Evolutionary conservation across 176 grass and related monocot genomes (phyloP).

Genomic region (Poa pratensis): DNA sequence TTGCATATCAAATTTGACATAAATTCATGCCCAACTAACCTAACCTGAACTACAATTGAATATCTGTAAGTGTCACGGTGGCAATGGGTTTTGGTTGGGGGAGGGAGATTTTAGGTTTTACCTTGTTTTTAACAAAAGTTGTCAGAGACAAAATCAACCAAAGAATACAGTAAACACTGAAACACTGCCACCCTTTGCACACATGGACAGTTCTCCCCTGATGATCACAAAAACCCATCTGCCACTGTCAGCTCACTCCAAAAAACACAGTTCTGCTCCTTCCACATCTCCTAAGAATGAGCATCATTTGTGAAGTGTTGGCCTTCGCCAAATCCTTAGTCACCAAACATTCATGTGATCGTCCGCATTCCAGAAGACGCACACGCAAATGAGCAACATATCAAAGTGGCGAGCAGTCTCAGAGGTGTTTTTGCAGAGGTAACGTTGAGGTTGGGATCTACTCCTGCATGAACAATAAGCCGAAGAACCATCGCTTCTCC

Average conservation of each 20-base stretch:
- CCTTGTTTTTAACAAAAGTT: not conserved
- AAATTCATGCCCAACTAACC: constrained; percentile 6
- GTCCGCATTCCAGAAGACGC: not conserved
- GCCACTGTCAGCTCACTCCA: not conserved
- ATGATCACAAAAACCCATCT: not conserved
- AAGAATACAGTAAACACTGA: not conserved
- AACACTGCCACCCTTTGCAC: constrained; percentile 6
- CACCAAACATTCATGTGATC: not conserved
- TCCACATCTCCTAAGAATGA: not conserved
- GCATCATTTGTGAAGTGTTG: not conserved
- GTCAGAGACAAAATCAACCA: not conserved
- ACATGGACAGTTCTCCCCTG: not conserved
- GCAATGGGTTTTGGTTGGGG: not conserved
- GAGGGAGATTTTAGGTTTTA: not conserved
- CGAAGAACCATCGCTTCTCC: not conserved
- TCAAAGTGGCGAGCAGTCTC: not conserved
- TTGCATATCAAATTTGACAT: not conserved
- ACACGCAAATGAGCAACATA: not conserved
- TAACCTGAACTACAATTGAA: not conserved
- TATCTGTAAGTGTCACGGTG: not conserved
- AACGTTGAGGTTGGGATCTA: not conserved
- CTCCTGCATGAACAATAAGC: not conserved
- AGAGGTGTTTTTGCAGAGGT: not conserved
- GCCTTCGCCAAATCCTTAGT: not conserved
- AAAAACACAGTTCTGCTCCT: not conserved